Conservation (phyloP, 495 filamentous ascomycete genomes). For the Podospora pseudoanserina region DNA sequence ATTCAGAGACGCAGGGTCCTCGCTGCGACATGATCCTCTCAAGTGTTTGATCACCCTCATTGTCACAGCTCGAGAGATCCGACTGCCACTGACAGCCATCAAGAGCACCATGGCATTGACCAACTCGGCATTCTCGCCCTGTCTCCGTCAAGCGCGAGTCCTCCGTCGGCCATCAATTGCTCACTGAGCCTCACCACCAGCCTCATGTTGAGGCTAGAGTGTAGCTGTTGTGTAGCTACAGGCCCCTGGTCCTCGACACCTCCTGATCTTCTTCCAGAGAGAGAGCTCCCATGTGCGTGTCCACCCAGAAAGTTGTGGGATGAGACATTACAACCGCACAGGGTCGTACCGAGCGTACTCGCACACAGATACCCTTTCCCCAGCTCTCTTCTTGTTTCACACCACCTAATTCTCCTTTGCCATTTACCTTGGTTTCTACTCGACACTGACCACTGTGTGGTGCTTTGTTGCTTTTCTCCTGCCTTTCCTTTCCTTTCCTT, state of each 20-base stretch:
- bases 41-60: conserved; percentile 29
- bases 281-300: neutral
- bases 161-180: too few species aligned
- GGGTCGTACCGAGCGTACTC: conserved; percentile 6
- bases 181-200: neutral
- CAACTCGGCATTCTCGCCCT: neutral
- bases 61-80: conserved; percentile 16
- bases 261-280: neutral
- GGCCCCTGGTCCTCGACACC: neutral
- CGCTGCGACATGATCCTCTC: conserved; percentile 12
- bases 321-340: conserved; percentile 15
- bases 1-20: conserved; percentile 13
- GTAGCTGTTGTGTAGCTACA: too few species aligned
- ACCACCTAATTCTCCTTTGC: conserved; percentile 17
- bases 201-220: neutral
- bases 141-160: too few species aligned
- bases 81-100: neutral
- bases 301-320: conserved; percentile 4
- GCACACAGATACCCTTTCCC: neutral
- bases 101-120: neutral
- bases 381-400: conserved; percentile 15
- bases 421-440: conserved; percentile 8
- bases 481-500: conserved; percentile 11
- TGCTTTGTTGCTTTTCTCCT: conserved; percentile 13
- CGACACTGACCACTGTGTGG: conserved; percentile 11